Conservation (phyloP, 2,329 filamentous ascomycete species). For the Alternaria hordeiaustralica region DNA sequence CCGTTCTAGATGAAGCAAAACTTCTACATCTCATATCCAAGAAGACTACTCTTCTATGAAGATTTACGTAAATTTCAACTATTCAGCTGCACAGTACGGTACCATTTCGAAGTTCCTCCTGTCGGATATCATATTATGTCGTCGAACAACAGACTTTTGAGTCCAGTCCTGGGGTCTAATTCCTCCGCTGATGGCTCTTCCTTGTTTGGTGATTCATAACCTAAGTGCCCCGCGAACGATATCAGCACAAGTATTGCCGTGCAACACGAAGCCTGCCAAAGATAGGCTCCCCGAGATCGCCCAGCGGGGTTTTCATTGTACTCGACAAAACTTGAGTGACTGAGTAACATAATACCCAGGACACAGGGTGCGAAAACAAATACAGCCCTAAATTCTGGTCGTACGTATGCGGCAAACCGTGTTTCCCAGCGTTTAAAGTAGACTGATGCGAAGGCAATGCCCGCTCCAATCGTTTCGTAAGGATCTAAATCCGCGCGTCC, state of each 20-base stretch:
- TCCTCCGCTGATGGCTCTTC: background rate
- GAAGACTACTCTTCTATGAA: background rate
- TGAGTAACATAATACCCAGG: too few species aligned
- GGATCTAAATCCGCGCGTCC: fast-evolving
- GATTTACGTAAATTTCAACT: background rate
- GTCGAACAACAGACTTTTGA: background rate
- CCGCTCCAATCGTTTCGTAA: fast-evolving
- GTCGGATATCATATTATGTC: background rate
- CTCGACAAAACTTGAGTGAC: too few species aligned
- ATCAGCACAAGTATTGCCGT: too few species aligned
- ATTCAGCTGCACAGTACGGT: background rate
- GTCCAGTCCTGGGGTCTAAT: background rate
- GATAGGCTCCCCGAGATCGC: too few species aligned
- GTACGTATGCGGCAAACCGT: too few species aligned
- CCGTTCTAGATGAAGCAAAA: background rate
- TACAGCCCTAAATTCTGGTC: too few species aligned
- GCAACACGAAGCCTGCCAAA: too few species aligned
- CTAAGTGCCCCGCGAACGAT: background rate
- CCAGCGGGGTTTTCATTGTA: too few species aligned
- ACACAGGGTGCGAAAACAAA: too few species aligned
- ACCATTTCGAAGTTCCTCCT: too few species aligned
- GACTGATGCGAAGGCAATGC: fast-evolving
- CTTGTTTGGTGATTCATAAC: background rate
- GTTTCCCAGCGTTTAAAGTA: background rate
- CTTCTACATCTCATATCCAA: background rate